Evolutionary conservation across 257 asterid species (phyloP).

Genomic region (Solanum pinnatisectum): DNA sequence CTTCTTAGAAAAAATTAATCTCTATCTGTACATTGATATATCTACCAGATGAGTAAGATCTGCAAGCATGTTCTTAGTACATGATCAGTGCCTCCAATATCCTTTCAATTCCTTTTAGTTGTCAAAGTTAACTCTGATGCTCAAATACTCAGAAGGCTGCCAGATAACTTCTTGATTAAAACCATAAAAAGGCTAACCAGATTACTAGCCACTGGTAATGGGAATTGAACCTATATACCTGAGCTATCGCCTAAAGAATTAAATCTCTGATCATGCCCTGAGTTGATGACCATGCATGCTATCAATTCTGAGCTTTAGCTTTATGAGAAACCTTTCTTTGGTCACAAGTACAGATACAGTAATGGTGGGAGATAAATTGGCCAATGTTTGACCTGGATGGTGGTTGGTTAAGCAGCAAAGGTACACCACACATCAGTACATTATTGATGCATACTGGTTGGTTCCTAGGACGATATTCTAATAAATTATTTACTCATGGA

Average conservation of each 20-base stretch:
- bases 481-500: neutral
- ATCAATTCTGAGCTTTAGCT: neutral
- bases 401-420: neutral
- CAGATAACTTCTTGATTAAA: neutral
- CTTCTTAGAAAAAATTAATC: neutral
- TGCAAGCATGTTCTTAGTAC: neutral
- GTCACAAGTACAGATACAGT: neutral
- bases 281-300: neutral
- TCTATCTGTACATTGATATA: neutral
- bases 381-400: neutral
- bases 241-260: neutral
- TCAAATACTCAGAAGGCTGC: neutral
- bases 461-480: neutral
- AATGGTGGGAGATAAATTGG: neutral
- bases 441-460: neutral
- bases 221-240: neutral
- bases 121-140: neutral
- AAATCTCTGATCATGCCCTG: neutral
- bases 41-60: neutral
- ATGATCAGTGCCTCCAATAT: neutral
- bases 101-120: neutral
- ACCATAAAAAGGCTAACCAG: neutral
- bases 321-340: neutral
- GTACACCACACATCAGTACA: neutral
- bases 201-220: neutral